These are phyloP conservation scores for Rostrohypoxylon terebratum DNA, from an alignment of 495 filamentous ascomycete species.

Conservation along the genomic window DNA sequence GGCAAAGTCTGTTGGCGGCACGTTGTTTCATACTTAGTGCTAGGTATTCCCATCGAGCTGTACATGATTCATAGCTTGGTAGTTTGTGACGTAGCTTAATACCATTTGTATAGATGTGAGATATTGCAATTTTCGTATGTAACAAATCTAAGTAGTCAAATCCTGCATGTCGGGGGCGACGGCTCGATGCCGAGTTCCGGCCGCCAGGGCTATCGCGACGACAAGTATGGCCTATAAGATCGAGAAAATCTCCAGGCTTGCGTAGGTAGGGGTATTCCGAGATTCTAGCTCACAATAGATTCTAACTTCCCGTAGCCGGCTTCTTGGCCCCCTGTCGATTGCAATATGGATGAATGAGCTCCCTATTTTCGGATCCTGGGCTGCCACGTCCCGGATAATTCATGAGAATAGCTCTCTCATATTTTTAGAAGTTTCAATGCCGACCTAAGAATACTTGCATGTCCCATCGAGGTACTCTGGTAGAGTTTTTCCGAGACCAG, in stretches of 20 bases:
- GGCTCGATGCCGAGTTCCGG: constrained; percentile 28
- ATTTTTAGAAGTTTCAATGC: constrained; percentile 29
- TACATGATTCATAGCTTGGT: neutral
- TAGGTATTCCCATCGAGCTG: constrained; percentile 13
- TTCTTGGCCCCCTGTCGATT: constrained; percentile 23
- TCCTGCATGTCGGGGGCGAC: neutral
- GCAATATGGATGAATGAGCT: constrained; percentile 38
- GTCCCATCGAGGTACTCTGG: constrained; percentile 1
- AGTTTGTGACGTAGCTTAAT: neutral
- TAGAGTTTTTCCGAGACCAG: neutral
- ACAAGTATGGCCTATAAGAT: neutral
- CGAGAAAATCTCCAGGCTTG: no score
- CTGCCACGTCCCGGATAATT: constrained; percentile 35
- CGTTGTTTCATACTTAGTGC: constrained; percentile 9
- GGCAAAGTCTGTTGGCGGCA: neutral
- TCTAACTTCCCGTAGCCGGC: constrained; percentile 2
- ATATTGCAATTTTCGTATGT: neutral
- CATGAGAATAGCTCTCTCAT: constrained; percentile 8
- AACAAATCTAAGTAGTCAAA: constrained; percentile 24
- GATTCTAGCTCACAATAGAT: constrained; percentile 5
- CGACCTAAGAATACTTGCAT: neutral
- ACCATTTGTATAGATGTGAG: neutral
- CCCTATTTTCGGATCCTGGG: constrained; percentile 24
- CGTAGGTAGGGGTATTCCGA: constrained; percentile 12
- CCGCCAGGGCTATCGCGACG: neutral